Percentiles rank a stretch among this genome's conserved stretches.
Evolutionary conservation across 441 rosid species (phyloP).

Genomic region (Flueggea neowawraea): DNA sequence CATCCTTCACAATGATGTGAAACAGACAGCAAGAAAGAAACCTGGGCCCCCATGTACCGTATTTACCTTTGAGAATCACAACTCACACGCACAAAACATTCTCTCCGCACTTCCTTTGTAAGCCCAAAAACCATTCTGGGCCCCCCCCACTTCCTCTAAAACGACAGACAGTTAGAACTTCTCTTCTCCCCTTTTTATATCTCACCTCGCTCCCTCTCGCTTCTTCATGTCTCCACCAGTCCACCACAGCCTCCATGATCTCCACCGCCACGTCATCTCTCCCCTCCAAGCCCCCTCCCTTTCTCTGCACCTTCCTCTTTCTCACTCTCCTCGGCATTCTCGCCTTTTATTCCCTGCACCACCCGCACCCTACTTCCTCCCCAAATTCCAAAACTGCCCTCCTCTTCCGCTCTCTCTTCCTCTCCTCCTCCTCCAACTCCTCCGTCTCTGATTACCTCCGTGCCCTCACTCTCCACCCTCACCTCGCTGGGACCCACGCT

Average conservation of each 20-base stretch:
- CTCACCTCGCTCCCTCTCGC: no score
- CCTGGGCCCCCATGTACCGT: no score
- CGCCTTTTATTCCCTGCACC: constrained; percentile 52
- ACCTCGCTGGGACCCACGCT: constrained; percentile 80
- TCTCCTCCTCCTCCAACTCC: constrained; percentile 68
- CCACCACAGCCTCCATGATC: constrained; percentile 26
- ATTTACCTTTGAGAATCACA: no score
- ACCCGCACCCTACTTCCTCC: constrained; percentile 18
- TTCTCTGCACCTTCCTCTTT: constrained; percentile 46
- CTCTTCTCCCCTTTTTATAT: no score
- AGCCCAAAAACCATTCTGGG: no score
- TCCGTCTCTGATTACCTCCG: constrained; percentile 87
- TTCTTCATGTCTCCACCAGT: constrained; percentile 22
- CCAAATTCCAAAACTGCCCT: constrained; percentile 25
- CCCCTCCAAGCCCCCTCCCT: constrained; percentile 40
- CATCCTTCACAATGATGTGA: no score
- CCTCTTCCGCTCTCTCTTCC: constrained; percentile 49
- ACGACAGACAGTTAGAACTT: no score
- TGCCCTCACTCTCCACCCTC: constrained; percentile 74
- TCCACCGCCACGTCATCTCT: neutral
- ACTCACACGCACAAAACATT: no score
- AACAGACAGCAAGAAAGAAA: no score
- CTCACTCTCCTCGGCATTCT: constrained; percentile 50
- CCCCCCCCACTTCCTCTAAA: no score
- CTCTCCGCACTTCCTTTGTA: no score